Percentiles rank a stretch among this genome's conserved stretches.
Conservation (phyloP, 106 monocot genomes). For the Dendrobium huoshanense region DNA sequence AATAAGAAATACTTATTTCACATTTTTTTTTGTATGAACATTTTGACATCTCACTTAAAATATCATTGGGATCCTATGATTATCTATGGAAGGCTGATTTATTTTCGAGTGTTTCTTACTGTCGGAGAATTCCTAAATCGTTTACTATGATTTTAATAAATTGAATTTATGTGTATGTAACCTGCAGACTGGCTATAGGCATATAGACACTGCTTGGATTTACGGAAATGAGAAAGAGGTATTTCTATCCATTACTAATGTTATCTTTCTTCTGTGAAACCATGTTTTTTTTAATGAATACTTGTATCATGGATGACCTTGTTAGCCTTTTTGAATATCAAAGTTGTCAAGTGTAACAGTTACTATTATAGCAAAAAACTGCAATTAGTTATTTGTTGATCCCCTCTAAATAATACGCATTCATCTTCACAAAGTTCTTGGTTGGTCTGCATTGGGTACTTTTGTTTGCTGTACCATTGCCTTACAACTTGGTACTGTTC, state of each 20-base stretch:
- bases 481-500: neutral
- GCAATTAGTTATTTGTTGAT: no score
- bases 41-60: no score
- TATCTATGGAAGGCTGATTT: no score
- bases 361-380: no score
- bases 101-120: no score
- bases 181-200: slow-evolving; percentile 59
- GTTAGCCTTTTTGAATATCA: neutral
- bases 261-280: neutral
- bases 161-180: neutral
- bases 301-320: neutral
- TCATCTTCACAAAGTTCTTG: neutral
- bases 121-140: no score
- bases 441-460: neutral
- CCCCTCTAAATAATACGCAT: neutral
- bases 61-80: no score
- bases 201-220: slow-evolving; percentile 52
- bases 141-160: neutral
- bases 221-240: slow-evolving; percentile 67
- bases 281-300: neutral
- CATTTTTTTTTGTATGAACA: no score
- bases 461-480: neutral
- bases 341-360: no score
- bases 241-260: slow-evolving; percentile 1
- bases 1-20: no score